phyloP scores from a whole-genome alignment of 192 early-diverging fungal species.

The Powellomyces hirtus region DNA sequence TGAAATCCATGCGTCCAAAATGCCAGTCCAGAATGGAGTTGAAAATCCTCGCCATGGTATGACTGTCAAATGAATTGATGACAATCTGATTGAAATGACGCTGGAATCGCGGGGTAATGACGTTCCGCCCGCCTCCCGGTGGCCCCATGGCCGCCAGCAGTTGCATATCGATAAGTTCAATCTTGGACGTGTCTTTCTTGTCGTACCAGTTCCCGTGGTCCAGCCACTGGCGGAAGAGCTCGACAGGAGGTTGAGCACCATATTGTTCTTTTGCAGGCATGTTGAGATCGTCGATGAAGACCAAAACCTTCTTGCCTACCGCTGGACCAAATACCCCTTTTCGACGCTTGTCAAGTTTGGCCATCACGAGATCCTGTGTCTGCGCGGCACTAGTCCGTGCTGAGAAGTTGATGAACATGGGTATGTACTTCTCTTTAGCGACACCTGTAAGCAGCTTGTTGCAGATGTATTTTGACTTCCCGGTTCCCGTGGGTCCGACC shows the following conservation, averaged over 20 bases:
- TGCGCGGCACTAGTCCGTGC: slow-evolving; percentile 57
- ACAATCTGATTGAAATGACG: slow-evolving; percentile 64
- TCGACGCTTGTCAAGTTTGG: slow-evolving; percentile 60
- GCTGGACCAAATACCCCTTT: slow-evolving; percentile 63
- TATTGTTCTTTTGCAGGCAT: slow-evolving; percentile 64
- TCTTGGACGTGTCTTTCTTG: slow-evolving; percentile 54
- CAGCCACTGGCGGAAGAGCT: slow-evolving; percentile 57
- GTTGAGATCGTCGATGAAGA: slow-evolving; percentile 65
- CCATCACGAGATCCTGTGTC: slow-evolving; percentile 61
- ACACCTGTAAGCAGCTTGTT: slow-evolving; percentile 54
- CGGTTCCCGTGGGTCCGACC: slow-evolving; percentile 62
- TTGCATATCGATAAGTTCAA: slow-evolving; percentile 61
- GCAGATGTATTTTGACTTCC: slow-evolving; percentile 61
- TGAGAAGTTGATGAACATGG: slow-evolving; percentile 62
- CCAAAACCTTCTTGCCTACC: slow-evolving; percentile 48
- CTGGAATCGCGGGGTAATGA: slow-evolving; percentile 56
- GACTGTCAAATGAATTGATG: slow-evolving; percentile 57
- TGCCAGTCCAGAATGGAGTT: slow-evolving; percentile 61
- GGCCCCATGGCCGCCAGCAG: slow-evolving; percentile 61
- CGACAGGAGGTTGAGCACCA: slow-evolving; percentile 62
- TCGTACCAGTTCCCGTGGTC: slow-evolving; percentile 70
- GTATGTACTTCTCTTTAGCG: slow-evolving; percentile 50
- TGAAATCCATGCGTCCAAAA: slow-evolving; percentile 54
- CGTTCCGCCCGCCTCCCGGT: slow-evolving; percentile 62
- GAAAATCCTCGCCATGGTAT: slow-evolving; percentile 58